Base-by-base conservation (phyloP, 768 basidiomycete genomes). In the Lactifluus hygrophoroides region DNA sequence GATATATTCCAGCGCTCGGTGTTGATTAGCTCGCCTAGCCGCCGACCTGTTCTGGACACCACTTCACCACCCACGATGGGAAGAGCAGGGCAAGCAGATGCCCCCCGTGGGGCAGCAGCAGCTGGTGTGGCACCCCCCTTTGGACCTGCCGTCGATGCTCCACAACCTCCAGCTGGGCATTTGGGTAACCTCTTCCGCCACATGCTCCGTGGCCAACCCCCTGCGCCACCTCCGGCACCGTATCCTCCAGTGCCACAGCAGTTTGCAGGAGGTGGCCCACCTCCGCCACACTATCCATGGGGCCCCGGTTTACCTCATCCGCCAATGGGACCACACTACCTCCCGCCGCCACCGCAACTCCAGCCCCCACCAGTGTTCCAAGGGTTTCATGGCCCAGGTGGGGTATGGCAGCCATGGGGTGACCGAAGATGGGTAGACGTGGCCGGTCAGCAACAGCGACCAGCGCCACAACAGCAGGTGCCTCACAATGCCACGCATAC, bases 301-400 rank as follows among this genome's bases (percentile, higher is more conserved):
- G 85, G 83, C 9, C 85, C 84, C 9, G 79, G 77, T 35, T 81
- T 79, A 19, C 76, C 71, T 83, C 82, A 82, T 56, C 78, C 76
- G 23, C 88, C 85, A 42, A 68, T 70, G 32, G 73, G 73, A 51
- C 72, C 65, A 7, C 72, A 69, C 44, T 70, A 67, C 66, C 64
- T 70, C 27, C 63, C 55, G 35, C 43, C 53, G 14, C 64, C 53
- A n/a, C 60, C 28, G 28, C 65, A 62, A 43, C 58, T 57, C 9
- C 62, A 56, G 35, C 63, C 42, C 16, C 59, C 60, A n/a, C 59
- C 65, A 16, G 54, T 59, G 17, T 64, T 58, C 25, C 63, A 64
- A 19, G 63, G 63, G 7, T 64, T 56, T 43, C 35, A 55, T 58
- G 56, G 56, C n/a, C 61, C 43, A 43, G 44, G 56, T 59, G 62